Evolutionary conservation across 495 filamentous ascomycete genomes (phyloP), one percentile per base, ranked within the genome.

Genomic region (Talaromyces thailandensis): DNA sequence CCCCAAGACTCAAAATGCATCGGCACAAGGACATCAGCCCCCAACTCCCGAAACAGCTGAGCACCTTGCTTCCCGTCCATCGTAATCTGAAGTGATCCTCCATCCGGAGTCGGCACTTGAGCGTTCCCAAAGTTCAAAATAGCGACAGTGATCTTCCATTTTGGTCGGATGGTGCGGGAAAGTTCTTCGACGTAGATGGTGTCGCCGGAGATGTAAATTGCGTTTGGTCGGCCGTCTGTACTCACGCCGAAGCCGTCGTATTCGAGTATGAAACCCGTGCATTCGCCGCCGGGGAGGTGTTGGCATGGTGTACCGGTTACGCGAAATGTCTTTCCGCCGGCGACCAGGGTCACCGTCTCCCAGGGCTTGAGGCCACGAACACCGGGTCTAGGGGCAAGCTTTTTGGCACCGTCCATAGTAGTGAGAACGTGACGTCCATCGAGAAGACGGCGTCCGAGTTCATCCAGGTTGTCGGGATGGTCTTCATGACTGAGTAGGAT

Each of bases 401-500:
- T 77, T 18, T 67, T 72, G 0, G 73, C 75, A 5, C 80, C 80
- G 40, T 83, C 79, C 0, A 71, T 31, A 0, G 81, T 84, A 0
- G 81, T 84, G 16, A 84, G 68, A 9, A 84, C 79, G 4, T 58
- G 67, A 8, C 79, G 77, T 6, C 79, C 81, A 56, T 83, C 69
- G 26, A 85, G 74, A 0, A 82, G 69, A 3, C 62, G 69, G 21
- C 73, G 73, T 7, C 73, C 73, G 2, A 69, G 59, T 14, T 72
- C 69, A 37, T 84, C 81, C 0, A 85, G 73, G 63, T 83, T 85
- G 62, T 84, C 81, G 0, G 73, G 71, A 61, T 85, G 81, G 65
- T 83, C 81, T 69, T 83, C 82, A 61, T 85, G 80, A 66, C 77
- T 79, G 14, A 85, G 73, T 6, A 85, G 71, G 3, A 84, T 67